Base-by-base conservation (phyloP, 345 rosid species). In the Linum usitatissimum region DNA sequence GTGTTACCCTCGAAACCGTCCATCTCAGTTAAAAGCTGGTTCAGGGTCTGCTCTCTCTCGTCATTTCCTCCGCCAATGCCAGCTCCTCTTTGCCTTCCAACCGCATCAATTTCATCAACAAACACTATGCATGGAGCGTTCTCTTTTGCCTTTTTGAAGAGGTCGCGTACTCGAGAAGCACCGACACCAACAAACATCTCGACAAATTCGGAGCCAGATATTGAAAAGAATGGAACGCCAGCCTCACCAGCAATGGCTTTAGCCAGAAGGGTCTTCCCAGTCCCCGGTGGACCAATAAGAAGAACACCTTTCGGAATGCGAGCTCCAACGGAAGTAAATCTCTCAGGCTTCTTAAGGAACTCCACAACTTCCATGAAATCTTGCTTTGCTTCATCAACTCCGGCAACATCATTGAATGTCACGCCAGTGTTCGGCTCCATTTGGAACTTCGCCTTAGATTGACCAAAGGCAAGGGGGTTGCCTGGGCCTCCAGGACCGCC, bases 401-500 rank as follows among this genome's bases (percentile, higher is more conserved):
- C 99, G 49, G 99, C 99, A 54, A 93, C 97, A 67, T 93, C 99
- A 70, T 93, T 96, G 68, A 93, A 93, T 18, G 97, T 93, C 17
- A 93, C 99, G 17, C 99, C 99, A 9, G 99, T 93, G 78, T 81
- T 93, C 9, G 97, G 96, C 68, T 93, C 99, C 99, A 93, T 93
- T 60, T 90, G 99, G 76, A 93, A 93, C 82, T 93, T 93, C 5
- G 99, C 97, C 73, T 86, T 90, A 3, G 99, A 93, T 75, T 90
- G 96, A 68, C 97, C 99, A 68, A 93, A 84, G 62, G 70, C 68
- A 45, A 93, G 87, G 18, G 99, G 99, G 66, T 75, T 78, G 36
- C 99, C 99, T 65, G 93, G 93, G 34, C 99, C 99, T 62, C 99
- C 99, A 30, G 97, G 97, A 40, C 99, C 99, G 30, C 99, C 99